Percentiles rank a stretch among this genome's conserved stretches.
Evolutionary conservation across 192 early-diverging fungal genomes (phyloP).

Genomic region (Backusella parvicylindrica): DNA sequence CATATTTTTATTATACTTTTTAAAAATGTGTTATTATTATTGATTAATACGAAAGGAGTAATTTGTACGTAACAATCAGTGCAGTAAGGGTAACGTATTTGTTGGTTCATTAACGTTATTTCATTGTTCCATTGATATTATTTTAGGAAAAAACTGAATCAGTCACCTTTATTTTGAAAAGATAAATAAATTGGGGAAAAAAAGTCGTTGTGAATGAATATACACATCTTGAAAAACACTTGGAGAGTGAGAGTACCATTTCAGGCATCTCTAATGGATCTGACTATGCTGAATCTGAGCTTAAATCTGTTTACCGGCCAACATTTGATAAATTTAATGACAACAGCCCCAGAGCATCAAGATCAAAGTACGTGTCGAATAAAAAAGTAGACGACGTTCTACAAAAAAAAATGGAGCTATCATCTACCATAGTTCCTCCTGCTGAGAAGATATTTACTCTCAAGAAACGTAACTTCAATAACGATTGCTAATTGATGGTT

Average conservation of each 20-base stretch:
- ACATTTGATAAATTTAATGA: neutral
- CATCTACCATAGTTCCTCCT: neutral
- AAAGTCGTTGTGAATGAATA: neutral
- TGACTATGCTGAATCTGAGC: neutral
- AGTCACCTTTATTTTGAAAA: too few species aligned
- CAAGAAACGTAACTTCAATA: neutral
- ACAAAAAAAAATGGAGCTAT: neutral
- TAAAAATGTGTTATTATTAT: too few species aligned
- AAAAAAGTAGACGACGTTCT: neutral
- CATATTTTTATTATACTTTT: too few species aligned
- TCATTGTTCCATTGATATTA: too few species aligned
- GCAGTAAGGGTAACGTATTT: too few species aligned
- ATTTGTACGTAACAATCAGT: too few species aligned
- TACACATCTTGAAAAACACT: neutral
- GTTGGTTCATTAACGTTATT: too few species aligned
- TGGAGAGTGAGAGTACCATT: neutral
- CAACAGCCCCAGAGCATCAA: neutral
- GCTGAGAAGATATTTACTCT: neutral
- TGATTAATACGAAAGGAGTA: too few species aligned
- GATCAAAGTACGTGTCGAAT: neutral
- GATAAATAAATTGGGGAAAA: too few species aligned
- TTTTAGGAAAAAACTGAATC: too few species aligned
- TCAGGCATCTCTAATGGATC: neutral
- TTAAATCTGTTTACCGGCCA: neutral
- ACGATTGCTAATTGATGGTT: neutral